phyloP scores from a whole-genome alignment of 805 yeast genomes.

The Candida sphagnicola region DNA sequence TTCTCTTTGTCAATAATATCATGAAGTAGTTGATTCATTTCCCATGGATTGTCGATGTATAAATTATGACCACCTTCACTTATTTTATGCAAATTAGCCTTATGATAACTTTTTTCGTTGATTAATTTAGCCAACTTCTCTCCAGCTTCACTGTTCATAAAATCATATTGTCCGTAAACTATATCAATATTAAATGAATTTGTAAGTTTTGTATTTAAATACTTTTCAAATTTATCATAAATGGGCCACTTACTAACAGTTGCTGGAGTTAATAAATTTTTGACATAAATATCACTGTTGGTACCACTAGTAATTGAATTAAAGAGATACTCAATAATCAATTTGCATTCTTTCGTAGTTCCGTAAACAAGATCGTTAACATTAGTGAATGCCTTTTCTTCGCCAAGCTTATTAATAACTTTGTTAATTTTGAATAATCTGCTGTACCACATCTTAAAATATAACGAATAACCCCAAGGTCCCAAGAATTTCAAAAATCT shows the following conservation, averaged over 20 bases:
- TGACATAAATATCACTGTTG: slow-evolving; percentile 38
- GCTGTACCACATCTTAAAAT: slow-evolving; percentile 38
- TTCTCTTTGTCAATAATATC: slow-evolving; percentile 9
- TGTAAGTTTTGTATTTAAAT: slow-evolving; percentile 16
- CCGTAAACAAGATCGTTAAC: slow-evolving; percentile 34
- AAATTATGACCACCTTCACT: slow-evolving; percentile 42
- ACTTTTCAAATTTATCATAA: slow-evolving; percentile 46
- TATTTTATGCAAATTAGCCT: slow-evolving; percentile 19
- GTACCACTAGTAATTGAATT: slow-evolving; percentile 38
- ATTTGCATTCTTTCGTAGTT: slow-evolving; percentile 29
- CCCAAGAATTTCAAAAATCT: slow-evolving; percentile 43
- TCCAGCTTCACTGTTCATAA: slow-evolving; percentile 65
- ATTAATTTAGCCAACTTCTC: slow-evolving; percentile 22
- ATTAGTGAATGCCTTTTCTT: slow-evolving; percentile 17
- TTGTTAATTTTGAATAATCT: slow-evolving; percentile 38
- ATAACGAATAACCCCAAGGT: slow-evolving; percentile 36
- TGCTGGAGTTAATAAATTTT: slow-evolving; percentile 51
- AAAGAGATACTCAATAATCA: slow-evolving; percentile 39
- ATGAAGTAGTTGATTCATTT: slow-evolving; percentile 26
- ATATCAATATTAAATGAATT: slow-evolving; percentile 36
- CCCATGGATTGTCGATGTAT: slow-evolving; percentile 43
- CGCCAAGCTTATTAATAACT: slow-evolving; percentile 26
- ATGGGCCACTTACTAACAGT: slow-evolving; percentile 64
- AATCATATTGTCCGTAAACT: slow-evolving; percentile 68
- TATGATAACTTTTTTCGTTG: slow-evolving; percentile 8